phyloP scores from a whole-genome alignment of 306 rosid species.

The Cajanus cajan region DNA sequence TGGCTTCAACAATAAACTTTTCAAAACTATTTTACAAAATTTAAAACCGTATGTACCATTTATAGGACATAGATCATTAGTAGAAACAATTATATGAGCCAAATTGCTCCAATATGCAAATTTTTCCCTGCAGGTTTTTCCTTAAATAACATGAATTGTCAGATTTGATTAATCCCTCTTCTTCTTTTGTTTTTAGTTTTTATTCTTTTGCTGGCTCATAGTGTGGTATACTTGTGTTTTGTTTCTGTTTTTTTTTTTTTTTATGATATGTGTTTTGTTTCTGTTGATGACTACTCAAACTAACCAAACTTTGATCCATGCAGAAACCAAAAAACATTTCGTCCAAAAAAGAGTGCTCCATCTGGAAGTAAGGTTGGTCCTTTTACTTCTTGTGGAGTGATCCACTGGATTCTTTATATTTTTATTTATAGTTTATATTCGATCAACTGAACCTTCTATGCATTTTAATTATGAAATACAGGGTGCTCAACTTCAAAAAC shows the following conservation, averaged over 20 bases:
- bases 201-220: neutral
- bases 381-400: neutral
- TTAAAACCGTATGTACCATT: neutral
- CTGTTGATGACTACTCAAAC: neutral
- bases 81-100: neutral
- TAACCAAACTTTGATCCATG: conserved; percentile 28
- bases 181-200: neutral
- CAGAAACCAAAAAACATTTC: conserved; percentile 85
- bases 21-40: neutral
- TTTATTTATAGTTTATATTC: neutral
- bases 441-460: neutral
- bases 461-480: conserved; percentile 34
- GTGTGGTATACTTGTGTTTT: neutral
- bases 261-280: neutral
- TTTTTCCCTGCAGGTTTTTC: neutral
- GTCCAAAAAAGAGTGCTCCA: conserved; percentile 84
- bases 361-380: conserved; percentile 75
- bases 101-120: neutral
- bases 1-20: neutral
- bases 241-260: too few species aligned
- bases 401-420: conserved; percentile 1
- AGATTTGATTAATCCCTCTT: neutral
- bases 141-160: neutral
- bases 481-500: conserved; percentile 90
- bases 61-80: neutral